Conservation (phyloP, 805 yeast genomes). For the Myxozyma mucilagina region DNA sequence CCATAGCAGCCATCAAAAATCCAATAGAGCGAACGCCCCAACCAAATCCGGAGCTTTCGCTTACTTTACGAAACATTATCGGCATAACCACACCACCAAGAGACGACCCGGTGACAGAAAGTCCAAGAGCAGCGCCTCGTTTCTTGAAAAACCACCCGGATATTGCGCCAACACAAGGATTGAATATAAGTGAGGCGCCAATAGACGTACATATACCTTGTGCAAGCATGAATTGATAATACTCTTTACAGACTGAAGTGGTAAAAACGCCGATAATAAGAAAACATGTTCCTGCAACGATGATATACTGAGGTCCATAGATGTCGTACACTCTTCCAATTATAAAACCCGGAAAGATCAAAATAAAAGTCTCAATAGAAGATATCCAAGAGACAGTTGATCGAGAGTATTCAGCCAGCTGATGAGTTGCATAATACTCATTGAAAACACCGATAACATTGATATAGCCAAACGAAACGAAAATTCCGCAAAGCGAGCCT, state of each 20-base stretch:
- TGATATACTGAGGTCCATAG: constrained; percentile 18
- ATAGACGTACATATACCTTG: constrained; percentile 52
- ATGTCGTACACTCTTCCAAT: constrained; percentile 14
- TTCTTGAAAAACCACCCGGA: constrained; percentile 49
- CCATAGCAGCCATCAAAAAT: constrained; percentile 45
- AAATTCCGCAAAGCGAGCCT: constrained; percentile 58
- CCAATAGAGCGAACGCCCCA: constrained; percentile 57
- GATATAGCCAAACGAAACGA: constrained; percentile 57
- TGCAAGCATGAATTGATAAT: constrained; percentile 51
- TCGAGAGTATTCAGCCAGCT: constrained; percentile 29
- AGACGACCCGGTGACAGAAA: constrained; percentile 53
- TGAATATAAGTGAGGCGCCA: constrained; percentile 47
- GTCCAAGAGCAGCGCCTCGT: constrained; percentile 49
- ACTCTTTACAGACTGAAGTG: constrained; percentile 50
- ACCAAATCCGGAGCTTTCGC: constrained; percentile 46
- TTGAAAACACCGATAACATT: constrained; percentile 35
- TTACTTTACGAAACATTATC: constrained; percentile 42
- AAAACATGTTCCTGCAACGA: constrained; percentile 48
- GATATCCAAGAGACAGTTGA: constrained; percentile 41
- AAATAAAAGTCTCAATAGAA: constrained; percentile 37
- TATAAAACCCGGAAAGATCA: constrained; percentile 32
- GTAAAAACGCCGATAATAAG: constrained; percentile 42
- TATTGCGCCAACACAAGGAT: constrained; percentile 48
- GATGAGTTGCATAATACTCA: constrained; percentile 31
- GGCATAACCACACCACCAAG: constrained; percentile 55